Conservation (phyloP, 768 basidiomycete genomes). For the Phaeotremella fagi region DNA sequence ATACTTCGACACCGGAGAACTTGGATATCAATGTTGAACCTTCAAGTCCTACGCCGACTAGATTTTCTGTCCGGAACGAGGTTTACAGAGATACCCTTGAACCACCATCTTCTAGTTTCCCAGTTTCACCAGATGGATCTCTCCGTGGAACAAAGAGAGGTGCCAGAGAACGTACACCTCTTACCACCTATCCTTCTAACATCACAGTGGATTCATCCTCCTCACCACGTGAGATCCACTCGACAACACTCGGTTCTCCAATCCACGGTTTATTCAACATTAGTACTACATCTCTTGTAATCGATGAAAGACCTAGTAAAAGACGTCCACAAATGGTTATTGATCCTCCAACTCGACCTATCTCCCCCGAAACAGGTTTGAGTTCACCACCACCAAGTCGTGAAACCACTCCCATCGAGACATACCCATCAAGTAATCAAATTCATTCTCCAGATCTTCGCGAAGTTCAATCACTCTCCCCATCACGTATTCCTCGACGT, state of each 20-base stretch:
- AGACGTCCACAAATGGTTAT: constrained; percentile 4
- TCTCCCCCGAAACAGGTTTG: constrained; percentile 3
- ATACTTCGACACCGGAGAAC: not conserved
- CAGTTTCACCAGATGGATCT: not conserved
- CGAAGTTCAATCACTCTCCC: no score
- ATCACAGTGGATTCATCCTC: not conserved
- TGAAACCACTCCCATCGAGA: constrained; percentile 13
- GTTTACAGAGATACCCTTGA: not conserved
- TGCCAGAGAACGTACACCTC: constrained; percentile 1
- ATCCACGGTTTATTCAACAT: constrained; percentile 6
- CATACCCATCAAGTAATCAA: no score
- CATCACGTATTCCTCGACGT: no score
- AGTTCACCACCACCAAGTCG: constrained; percentile 35
- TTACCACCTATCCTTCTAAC: not conserved
- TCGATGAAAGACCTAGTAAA: constrained; percentile 26
- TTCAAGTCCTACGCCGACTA: not conserved
- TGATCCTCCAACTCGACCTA: constrained; percentile 1
- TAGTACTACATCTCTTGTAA: constrained; percentile 15
- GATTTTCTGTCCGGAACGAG: not conserved
- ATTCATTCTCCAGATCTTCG: no score
- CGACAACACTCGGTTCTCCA: not conserved
- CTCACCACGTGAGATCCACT: constrained; percentile 6
- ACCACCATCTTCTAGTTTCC: not conserved
- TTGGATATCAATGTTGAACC: not conserved
- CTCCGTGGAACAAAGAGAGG: constrained; percentile 32